Evolutionary conservation across 768 basidiomycete species (phyloP).

Genomic region (Mycena maculata): DNA sequence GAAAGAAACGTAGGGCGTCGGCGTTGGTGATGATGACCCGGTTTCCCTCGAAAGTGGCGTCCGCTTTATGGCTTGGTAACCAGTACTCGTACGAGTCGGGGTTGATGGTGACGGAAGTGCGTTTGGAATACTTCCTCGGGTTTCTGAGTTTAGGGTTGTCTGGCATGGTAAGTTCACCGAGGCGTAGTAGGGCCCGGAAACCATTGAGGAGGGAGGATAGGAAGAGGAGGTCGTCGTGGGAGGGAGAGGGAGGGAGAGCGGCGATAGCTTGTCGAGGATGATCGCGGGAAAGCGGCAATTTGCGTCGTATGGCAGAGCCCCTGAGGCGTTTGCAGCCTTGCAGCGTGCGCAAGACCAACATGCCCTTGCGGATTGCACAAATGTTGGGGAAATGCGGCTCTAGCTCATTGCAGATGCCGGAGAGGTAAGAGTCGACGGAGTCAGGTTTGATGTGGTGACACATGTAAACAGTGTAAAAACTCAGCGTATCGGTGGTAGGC

Average conservation of each 20-base stretch:
- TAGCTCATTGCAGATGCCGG: slow-evolving; percentile 51
- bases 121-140: slow-evolving; percentile 32
- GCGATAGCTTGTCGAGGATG: slow-evolving; percentile 29
- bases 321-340: slow-evolving; percentile 35
- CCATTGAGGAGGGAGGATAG: slow-evolving; percentile 32
- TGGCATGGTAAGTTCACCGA: slow-evolving; percentile 39
- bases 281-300: slow-evolving; percentile 39
- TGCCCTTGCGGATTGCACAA: slow-evolving; percentile 31
- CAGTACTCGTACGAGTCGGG: slow-evolving; percentile 18
- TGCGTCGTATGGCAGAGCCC: slow-evolving; percentile 36
- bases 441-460: slow-evolving; percentile 47
- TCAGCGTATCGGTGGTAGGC: slow-evolving; percentile 48
- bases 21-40: slow-evolving; percentile 2
- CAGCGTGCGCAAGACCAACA: slow-evolving; percentile 45
- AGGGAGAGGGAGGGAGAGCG: slow-evolving; percentile 9
- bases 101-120: slow-evolving; percentile 21
- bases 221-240: slow-evolving; percentile 33
- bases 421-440: slow-evolving; percentile 51
- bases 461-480: slow-evolving; percentile 50
- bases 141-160: slow-evolving; percentile 23
- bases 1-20: not conserved
- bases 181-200: slow-evolving; percentile 32
- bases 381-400: slow-evolving; percentile 47
- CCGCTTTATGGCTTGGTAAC: slow-evolving; percentile 44
- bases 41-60: slow-evolving; percentile 13